These are phyloP conservation scores for Pelargonium citronellum DNA, from an alignment of 441 rosid species.

Conservation along the genomic window DNA sequence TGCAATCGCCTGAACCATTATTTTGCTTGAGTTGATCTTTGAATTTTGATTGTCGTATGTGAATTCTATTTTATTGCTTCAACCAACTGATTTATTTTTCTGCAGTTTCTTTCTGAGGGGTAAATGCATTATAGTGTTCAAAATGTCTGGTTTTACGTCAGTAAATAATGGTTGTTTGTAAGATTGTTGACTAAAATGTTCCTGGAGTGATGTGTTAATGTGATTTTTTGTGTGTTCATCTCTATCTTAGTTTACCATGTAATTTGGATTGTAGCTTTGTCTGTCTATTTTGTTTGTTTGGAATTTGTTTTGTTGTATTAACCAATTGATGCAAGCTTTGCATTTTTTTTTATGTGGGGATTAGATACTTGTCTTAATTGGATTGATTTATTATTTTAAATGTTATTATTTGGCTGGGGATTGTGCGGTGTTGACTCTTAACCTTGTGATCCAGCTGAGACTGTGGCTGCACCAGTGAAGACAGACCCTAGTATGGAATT, in stretches of 20 bases:
- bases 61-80: too few species aligned
- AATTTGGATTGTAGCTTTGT: neutral
- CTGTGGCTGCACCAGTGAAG: slow-evolving; percentile 21
- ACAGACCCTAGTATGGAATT: slow-evolving; percentile 21
- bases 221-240: neutral
- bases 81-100: too few species aligned
- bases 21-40: too few species aligned
- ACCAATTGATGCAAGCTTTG: neutral
- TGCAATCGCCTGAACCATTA: too few species aligned
- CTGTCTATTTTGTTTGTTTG: too few species aligned
- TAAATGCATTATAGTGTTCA: too few species aligned
- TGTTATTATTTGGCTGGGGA: neutral
- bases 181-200: too few species aligned
- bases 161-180: too few species aligned
- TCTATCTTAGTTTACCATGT: neutral
- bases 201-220: neutral
- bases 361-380: neutral
- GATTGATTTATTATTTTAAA: neutral
- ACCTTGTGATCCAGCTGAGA: slow-evolving; percentile 25
- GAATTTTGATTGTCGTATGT: too few species aligned
- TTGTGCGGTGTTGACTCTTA: slow-evolving; percentile 12
- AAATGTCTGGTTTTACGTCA: too few species aligned
- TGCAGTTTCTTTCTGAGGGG: too few species aligned
- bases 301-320: neutral
- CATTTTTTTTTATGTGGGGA: neutral